phyloP scores from a whole-genome alignment of 306 rosid genomes.

The Vachellia collinsii region DNA sequence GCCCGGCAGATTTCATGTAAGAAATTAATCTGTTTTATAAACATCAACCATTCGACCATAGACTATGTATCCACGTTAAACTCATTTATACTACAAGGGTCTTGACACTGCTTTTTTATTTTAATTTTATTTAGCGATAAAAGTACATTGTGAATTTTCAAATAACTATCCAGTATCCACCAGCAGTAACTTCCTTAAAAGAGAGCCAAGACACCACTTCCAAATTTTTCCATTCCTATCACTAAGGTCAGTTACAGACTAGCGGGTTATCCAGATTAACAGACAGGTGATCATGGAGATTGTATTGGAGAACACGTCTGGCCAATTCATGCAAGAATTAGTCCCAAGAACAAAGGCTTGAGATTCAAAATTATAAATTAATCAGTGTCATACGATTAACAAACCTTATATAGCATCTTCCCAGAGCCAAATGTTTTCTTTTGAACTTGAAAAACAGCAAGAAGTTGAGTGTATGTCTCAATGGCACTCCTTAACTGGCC shows the following conservation, averaged over 20 bases:
- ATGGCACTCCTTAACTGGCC: conserved; percentile 70
- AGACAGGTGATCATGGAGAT: conserved; percentile 9
- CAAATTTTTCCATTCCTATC: conserved; percentile 7
- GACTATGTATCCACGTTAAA: conserved; percentile 13
- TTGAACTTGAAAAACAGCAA: conserved; percentile 85
- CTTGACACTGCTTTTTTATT: not conserved
- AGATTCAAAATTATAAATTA: conserved; percentile 22
- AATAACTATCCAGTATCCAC: not conserved
- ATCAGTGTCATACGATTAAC: conserved; percentile 23
- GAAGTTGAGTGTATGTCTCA: conserved; percentile 68
- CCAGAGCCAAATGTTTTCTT: conserved; percentile 61
- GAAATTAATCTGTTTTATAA: conserved; percentile 4
- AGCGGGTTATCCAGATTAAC: conserved; percentile 9
- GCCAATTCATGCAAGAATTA: conserved; percentile 5
- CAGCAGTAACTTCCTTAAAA: not conserved
- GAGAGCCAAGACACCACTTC: not conserved
- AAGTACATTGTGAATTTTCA: not conserved
- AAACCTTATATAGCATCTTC: conserved; percentile 63
- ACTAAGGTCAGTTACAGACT: conserved; percentile 14
- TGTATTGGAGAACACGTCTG: conserved; percentile 19
- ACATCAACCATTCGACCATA: conserved; percentile 20
- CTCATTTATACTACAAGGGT: not conserved
- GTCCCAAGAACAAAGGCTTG: conserved; percentile 22
- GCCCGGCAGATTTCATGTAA: conserved; percentile 12
- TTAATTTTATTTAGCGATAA: not conserved